These are phyloP conservation scores for Candida lessepsii DNA, from an alignment of 805 yeast species.

Conservation along the genomic window DNA sequence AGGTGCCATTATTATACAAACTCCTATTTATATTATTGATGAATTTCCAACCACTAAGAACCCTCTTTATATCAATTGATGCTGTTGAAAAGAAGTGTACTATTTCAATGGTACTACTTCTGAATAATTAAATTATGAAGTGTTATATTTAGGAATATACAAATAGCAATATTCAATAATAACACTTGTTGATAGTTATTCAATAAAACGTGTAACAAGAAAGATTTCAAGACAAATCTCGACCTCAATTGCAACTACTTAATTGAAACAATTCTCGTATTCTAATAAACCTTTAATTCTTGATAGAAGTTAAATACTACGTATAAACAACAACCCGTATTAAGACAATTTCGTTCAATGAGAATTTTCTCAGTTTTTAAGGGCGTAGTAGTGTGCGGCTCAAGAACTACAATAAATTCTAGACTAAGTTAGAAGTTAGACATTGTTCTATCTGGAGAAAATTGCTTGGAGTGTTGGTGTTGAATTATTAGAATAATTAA, in stretches of 20 bases:
- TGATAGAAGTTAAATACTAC: slow-evolving; percentile 1
- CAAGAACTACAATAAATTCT: background rate
- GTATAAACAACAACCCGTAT: slow-evolving; percentile 8
- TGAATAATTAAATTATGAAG: no score
- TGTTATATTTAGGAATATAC: background rate
- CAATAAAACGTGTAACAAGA: background rate
- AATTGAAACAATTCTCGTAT: background rate
- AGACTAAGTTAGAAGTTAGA: background rate
- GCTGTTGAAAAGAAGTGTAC: no score
- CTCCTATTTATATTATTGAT: background rate
- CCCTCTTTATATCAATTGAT: no score
- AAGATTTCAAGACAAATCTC: background rate
- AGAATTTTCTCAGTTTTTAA: slow-evolving; percentile 7
- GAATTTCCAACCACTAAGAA: background rate
- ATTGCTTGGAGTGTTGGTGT: background rate
- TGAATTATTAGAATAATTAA: no score
- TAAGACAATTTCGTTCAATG: slow-evolving; percentile 6
- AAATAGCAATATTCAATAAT: slow-evolving; percentile 4
- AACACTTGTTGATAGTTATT: background rate
- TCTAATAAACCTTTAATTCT: background rate
- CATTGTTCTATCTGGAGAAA: background rate
- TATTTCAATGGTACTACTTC: no score
- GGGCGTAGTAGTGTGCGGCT: slow-evolving; percentile 5
- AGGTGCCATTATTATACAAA: slow-evolving; percentile 3
- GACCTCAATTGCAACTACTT: background rate